Evolutionary conservation across 2,329 filamentous ascomycete species (phyloP).

Genomic region (Colletotrichum endophyticum): DNA sequence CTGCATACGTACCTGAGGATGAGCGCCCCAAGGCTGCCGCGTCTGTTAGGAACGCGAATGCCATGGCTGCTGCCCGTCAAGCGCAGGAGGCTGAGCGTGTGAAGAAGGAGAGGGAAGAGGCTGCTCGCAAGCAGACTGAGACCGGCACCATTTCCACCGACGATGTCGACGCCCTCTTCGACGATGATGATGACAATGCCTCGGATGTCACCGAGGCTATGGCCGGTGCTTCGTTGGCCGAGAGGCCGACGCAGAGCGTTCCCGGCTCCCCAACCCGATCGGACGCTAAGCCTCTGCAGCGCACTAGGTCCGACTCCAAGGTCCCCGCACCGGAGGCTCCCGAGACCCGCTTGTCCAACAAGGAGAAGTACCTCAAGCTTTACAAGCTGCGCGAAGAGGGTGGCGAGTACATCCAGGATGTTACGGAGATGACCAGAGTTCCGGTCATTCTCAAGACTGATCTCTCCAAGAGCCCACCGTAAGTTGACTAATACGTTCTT

Average conservation of each 20-base stretch:
- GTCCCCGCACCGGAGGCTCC: constrained; percentile 76
- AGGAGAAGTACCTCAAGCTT: constrained; percentile 93
- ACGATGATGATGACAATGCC: constrained; percentile 86
- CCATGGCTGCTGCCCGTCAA: constrained; percentile 77
- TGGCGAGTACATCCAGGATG: constrained; percentile 97
- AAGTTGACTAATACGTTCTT: constrained; percentile 55
- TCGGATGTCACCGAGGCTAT: constrained; percentile 91
- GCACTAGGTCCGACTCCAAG: constrained; percentile 94
- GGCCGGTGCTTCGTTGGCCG: constrained; percentile 86
- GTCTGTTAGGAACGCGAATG: constrained; percentile 75
- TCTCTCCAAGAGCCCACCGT: constrained; percentile 98
- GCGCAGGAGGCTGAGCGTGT: constrained; percentile 82
- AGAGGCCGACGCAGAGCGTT: constrained; percentile 93
- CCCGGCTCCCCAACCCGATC: constrained; percentile 88
- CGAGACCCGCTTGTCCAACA: constrained; percentile 84
- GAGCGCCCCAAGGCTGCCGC: constrained; percentile 86
- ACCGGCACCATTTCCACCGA: constrained; percentile 93
- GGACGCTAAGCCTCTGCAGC: constrained; percentile 73
- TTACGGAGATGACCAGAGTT: constrained; percentile 95
- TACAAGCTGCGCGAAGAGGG: constrained; percentile 91
- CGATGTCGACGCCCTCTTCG: constrained; percentile 93
- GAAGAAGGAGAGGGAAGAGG: constrained; percentile 88
- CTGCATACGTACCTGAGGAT: constrained; percentile 94
- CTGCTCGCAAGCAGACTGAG: constrained; percentile 90
- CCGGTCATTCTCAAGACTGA: constrained; percentile 99